A percentile compares a stretch with the other conserved stretches of the same genome.
phyloP scores from a whole-genome alignment of 495 filamentous ascomycete genomes.

The Tuber microsphaerosporum region DNA sequence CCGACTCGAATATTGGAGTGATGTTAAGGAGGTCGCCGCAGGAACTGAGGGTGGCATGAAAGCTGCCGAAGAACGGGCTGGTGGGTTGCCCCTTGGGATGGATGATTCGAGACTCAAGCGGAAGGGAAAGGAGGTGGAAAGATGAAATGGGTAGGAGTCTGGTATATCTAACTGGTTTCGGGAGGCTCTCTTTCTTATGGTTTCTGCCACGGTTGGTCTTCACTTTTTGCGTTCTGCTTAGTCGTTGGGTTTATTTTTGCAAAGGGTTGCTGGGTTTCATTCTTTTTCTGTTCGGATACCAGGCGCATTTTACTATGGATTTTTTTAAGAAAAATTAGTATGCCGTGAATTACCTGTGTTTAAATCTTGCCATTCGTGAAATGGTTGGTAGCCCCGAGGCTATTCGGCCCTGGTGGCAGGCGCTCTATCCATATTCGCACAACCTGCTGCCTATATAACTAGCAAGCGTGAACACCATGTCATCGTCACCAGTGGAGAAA shows the following conservation, averaged over 20 bases:
- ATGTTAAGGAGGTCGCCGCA: slow-evolving; percentile 56
- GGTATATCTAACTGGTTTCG: background rate
- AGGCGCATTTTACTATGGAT: background rate
- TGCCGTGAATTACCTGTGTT: background rate
- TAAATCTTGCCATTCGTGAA: background rate
- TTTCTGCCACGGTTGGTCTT: background rate
- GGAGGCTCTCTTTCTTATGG: background rate
- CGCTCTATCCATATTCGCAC: background rate
- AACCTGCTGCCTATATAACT: background rate
- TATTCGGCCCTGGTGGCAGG: background rate
- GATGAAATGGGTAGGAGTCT: background rate
- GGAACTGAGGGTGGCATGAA: slow-evolving; percentile 49
- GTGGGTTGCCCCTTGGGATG: slow-evolving; percentile 1
- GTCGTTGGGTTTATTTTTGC: background rate
- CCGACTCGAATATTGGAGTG: slow-evolving; percentile 66
- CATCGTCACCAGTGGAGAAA: background rate
- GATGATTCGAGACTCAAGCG: background rate
- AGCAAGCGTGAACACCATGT: background rate
- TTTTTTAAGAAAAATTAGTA: background rate
- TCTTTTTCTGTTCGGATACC: background rate
- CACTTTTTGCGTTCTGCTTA: background rate
- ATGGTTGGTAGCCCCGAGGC: background rate
- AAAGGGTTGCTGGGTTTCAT: background rate
- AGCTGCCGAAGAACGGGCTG: slow-evolving; percentile 42
- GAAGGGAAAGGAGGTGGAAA: slow-evolving; percentile 5